Evolutionary conservation across 2,329 filamentous ascomycete genomes (phyloP).

Genomic region (Botryotinia calthae): DNA sequence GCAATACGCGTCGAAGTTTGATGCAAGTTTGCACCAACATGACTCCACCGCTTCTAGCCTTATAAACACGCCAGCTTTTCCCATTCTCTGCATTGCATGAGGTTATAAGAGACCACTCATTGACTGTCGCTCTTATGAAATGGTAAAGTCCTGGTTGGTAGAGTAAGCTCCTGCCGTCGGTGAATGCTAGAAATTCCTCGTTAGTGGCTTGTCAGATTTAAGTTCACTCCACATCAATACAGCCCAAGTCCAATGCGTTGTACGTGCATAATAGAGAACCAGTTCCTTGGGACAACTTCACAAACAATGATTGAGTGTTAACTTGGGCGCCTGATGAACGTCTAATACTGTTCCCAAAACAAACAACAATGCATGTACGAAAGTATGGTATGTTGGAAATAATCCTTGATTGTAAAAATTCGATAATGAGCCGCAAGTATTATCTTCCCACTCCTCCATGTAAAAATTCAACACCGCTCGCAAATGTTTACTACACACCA

Average conservation of each 20-base stretch:
- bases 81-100: slow-evolving; percentile 31
- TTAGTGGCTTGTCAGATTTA: slow-evolving; percentile 20
- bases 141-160: background rate
- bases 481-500: slow-evolving; percentile 8
- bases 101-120: slow-evolving; percentile 1
- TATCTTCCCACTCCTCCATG: slow-evolving; percentile 5
- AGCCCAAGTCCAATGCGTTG: slow-evolving; percentile 15
- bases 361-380: slow-evolving; percentile 8
- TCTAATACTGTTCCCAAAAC: background rate
- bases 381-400: slow-evolving; percentile 16
- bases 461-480: slow-evolving; percentile 5
- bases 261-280: slow-evolving; percentile 20
- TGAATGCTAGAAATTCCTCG: slow-evolving; percentile 12
- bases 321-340: background rate
- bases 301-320: slow-evolving; percentile 4
- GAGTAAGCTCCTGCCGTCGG: background rate
- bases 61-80: slow-evolving; percentile 23
- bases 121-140: background rate
- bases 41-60: slow-evolving; percentile 30
- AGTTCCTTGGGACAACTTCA: slow-evolving; percentile 15
- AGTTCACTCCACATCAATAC: slow-evolving; percentile 17
- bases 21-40: slow-evolving; percentile 6
- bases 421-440: slow-evolving; percentile 11
- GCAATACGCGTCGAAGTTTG: slow-evolving; percentile 20
- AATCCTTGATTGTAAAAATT: slow-evolving; percentile 29